Base-by-base conservation (phyloP, 2,329 filamentous ascomycete species). In the Lasiodiplodia hormozganensis region DNA sequence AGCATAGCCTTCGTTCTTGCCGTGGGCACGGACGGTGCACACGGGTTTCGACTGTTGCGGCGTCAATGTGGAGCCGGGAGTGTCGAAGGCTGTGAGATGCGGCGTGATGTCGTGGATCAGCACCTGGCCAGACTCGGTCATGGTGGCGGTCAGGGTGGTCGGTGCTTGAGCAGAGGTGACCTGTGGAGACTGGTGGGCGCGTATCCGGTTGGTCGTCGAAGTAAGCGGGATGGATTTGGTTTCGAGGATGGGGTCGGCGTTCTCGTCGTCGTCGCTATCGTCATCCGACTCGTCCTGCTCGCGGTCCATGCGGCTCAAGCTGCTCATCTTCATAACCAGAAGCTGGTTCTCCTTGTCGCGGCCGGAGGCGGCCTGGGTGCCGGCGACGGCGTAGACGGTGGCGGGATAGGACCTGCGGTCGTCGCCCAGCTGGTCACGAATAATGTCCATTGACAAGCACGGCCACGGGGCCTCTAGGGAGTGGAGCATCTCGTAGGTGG, bases 401-500 rank as follows among this genome's bases (percentile, higher is more conserved):
- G 94, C 93, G 31, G 96, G 96, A 81, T 96, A 99, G n/a, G 91
- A 90, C 80, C 91, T 96, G 76, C 96, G 91, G 80, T 93, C 90
- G 77, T 97, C 91, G 73, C 96, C 96, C 21, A 99, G 87, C 65
- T 86, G 85, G 82, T 99, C 96, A 74, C 87, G 90, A 71, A 99
- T 82, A 70, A 99, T 91, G 78, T 98, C 96, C 81, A 97, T 97
- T 2, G 95, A 98, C 18, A 99, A 87, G 79, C 96, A 99, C 3
- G 96, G 96, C 96, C 96, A 99, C 1, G 94, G 94, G 8, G 94
- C 94, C 80, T 92, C 96, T 71, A 99, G 87, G 70, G 89, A 93
- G 85, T 99, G 96, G 69, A 99, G 89, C 94, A 99, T 96, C 79
- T 97, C 92, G 84, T 99, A 99, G 6, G 95, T 95, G n/a, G 92